A percentile compares a stretch with the other conserved stretches of the same genome.
phyloP scores from a whole-genome alignment of 805 yeast genomes.

The Citeromyces matritensis region DNA sequence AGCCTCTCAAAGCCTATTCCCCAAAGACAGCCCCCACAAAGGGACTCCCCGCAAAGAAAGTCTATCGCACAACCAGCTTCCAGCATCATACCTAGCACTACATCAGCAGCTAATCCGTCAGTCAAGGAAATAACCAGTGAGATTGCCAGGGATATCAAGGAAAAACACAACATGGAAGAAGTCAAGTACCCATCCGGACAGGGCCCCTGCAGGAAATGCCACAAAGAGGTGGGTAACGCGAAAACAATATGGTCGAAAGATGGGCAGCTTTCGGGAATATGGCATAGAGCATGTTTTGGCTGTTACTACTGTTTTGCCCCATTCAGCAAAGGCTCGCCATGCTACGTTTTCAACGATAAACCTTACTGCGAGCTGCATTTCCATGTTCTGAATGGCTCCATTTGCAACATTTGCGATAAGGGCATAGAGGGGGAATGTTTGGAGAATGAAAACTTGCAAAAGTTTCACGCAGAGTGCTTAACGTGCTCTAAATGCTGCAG shows the following conservation, averaged over 20 bases:
- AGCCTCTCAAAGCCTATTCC: no score
- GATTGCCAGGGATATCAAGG: no score
- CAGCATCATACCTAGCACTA: no score
- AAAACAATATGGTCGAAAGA: constrained; percentile 77
- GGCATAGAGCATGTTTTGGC: constrained; percentile 82
- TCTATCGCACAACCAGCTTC: no score
- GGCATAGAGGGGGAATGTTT: constrained; percentile 90
- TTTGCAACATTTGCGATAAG: constrained; percentile 52
- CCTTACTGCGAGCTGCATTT: constrained; percentile 76
- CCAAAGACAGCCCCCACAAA: no score
- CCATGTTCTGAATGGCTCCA: constrained; percentile 61
- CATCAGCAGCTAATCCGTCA: no score
- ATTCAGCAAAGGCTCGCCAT: constrained; percentile 41
- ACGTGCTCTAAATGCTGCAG: constrained; percentile 46
- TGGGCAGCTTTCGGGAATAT: constrained; percentile 76
- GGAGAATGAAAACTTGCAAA: constrained; percentile 54
- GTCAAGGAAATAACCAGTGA: no score
- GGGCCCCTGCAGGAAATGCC: constrained; percentile 77
- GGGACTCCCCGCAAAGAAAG: no score
- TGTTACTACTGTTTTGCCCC: constrained; percentile 49
- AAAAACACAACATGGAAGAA: neutral
- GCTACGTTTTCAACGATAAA: constrained; percentile 63
- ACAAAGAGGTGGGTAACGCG: constrained; percentile 25
- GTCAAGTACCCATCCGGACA: constrained; percentile 36
- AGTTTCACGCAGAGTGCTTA: constrained; percentile 68